Evolutionary conservation across 2,329 filamentous ascomycete species (phyloP).

Genomic region (Xylariaceae sp.): DNA sequence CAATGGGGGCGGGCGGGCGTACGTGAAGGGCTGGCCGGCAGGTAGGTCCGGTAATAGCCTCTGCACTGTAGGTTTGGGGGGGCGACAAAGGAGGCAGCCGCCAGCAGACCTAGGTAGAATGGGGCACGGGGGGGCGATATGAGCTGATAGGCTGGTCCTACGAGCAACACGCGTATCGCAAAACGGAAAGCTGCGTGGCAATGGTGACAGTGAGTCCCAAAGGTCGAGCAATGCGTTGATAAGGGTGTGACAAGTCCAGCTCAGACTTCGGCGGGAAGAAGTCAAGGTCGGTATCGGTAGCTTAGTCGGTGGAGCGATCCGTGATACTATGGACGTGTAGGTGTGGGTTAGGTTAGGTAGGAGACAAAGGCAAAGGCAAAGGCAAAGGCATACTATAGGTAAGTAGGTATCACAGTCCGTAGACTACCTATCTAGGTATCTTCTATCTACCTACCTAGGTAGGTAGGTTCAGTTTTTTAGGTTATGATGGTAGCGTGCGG

Average conservation of each 20-base stretch:
- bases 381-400: not conserved
- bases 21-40: not conserved
- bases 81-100: too few species aligned
- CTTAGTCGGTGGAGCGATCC: not conserved
- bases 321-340: not conserved
- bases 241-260: not conserved
- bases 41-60: too few species aligned
- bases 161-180: constrained; percentile 3
- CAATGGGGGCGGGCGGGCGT: not conserved
- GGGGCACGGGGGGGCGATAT: not conserved
- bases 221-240: not conserved
- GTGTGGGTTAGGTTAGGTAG: constrained; percentile 3
- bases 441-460: not conserved
- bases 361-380: not conserved
- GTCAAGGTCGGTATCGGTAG: not conserved
- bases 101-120: not conserved
- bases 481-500: not conserved
- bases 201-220: not conserved
- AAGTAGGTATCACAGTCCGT: not conserved
- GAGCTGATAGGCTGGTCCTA: constrained; percentile 3
- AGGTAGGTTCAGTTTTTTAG: not conserved
- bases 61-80: not conserved
- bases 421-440: too few species aligned
- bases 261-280: not conserved
- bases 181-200: constrained; percentile 2